Evolutionary conservation across 1,284 basidiomycete genomes (phyloP), one percentile per base, ranked within the genome.

Genomic region (Prillingera fragicola): DNA sequence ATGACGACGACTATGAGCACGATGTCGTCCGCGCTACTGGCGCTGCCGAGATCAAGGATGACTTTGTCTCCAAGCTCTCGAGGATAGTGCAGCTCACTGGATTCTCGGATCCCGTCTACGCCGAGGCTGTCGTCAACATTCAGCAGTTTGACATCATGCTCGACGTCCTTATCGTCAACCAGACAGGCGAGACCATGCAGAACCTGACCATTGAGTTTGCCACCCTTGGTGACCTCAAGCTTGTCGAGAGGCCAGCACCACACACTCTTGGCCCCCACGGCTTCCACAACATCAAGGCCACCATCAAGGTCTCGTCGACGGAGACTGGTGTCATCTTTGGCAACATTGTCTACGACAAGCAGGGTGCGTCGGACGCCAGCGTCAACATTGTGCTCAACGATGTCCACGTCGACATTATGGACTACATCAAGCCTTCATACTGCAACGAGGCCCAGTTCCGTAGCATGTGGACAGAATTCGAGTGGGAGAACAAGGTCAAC

Each of bases 401-500:
- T 72, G 92, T 97, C 48, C 91, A 97, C 72, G 89, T 97, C 55
- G 95, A 98, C 71, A 97, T 98, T 57, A 94, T 98, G 87, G 94
- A 97, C 71, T 98, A 97, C 72, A 98, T 98, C 75, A 90, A 95
- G 69, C 92, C 94, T 0, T 89, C 91, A 4, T 87, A 87, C 64
- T 95, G 91, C 73, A 95, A 85, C 48, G 94, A 99, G 70, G 83
- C 86, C 24, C 68, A 89, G 85, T 94, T 94, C 81, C 81, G 90
- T 28, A 87, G 81, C 69, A 92, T 92, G 88, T 94, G 90, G 90
- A 95, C 89, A 38, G 91, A 94, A 71, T 95, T 95, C 59, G 90
- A 95, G 70, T 96, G 91, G 91, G 91, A 95, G 77, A 96, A 96
- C 76, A 81, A 91, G 62, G 90, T 95, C 49, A 92, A 92, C 60